Conservation (phyloP, 768 basidiomycete genomes). For the Suillus luteus region DNA sequence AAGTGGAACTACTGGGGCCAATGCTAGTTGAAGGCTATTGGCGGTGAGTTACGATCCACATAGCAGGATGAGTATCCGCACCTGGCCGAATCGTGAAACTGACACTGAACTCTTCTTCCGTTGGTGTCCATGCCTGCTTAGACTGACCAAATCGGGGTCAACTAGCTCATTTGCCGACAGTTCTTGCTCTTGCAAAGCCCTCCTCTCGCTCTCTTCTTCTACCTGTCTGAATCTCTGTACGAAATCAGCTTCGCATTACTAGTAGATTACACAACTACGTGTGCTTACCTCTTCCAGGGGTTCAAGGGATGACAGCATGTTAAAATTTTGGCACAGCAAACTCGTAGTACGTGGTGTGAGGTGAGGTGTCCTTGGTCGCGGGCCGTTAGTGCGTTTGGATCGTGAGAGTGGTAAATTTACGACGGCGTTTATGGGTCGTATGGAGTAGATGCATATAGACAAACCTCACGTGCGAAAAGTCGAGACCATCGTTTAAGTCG, state of each 20-base stretch:
- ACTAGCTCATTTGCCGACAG: slow-evolving; percentile 19
- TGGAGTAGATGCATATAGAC: background rate
- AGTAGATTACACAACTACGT: slow-evolving; percentile 10
- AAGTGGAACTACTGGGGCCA: slow-evolving; percentile 25
- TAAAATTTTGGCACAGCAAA: background rate
- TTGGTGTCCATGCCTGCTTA: slow-evolving; percentile 35
- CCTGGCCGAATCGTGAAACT: slow-evolving; percentile 63
- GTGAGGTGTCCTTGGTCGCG: background rate
- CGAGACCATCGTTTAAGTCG: background rate
- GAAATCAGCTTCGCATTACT: background rate
- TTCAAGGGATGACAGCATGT: slow-evolving; percentile 28
- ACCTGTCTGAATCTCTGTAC: slow-evolving; percentile 58
- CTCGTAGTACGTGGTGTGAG: background rate
- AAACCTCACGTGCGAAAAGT: background rate
- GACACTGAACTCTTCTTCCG: slow-evolving; percentile 53
- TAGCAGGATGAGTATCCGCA: slow-evolving; percentile 28
- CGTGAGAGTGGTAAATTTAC: background rate
- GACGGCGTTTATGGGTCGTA: slow-evolving; percentile 1
- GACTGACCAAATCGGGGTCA: slow-evolving; percentile 20
- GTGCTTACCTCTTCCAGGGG: slow-evolving; percentile 33
- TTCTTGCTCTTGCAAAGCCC: slow-evolving; percentile 41
- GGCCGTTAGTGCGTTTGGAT: background rate
- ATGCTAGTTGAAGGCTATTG: slow-evolving; percentile 23
- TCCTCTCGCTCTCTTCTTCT: slow-evolving; percentile 56
- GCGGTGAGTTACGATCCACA: slow-evolving; percentile 4